Conservation (phyloP, 1,284 basidiomycete genomes). For the Pholiota adiposa region DNA sequence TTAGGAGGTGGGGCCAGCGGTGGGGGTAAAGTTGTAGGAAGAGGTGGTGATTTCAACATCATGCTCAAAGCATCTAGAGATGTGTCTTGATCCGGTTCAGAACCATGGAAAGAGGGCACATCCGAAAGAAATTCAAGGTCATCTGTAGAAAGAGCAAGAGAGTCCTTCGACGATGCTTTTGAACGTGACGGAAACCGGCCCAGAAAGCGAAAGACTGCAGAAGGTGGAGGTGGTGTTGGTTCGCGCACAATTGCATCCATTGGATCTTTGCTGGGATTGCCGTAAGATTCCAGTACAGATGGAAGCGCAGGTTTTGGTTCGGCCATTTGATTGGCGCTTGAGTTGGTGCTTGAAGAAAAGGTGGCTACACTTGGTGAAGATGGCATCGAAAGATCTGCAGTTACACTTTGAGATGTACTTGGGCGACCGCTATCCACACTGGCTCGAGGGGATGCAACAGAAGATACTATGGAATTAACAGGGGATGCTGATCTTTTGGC, state of each 20-base stretch:
- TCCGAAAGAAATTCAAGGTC: constrained; percentile 80
- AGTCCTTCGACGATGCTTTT: constrained; percentile 44
- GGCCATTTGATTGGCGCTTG: background rate
- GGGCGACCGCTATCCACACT: constrained; percentile 24
- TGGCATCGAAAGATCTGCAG: constrained; percentile 3
- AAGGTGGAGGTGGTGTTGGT: constrained; percentile 39
- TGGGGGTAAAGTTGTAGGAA: constrained; percentile 52
- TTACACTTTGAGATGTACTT: constrained; percentile 7
- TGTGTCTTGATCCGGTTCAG: constrained; percentile 40
- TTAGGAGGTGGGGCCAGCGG: constrained; percentile 48
- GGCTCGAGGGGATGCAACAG: constrained; percentile 26
- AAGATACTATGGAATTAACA: constrained; percentile 12
- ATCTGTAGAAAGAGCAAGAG: constrained; percentile 67
- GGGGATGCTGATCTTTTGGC: constrained; percentile 30
- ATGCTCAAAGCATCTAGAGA: constrained; percentile 41
- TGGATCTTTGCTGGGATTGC: constrained; percentile 4
- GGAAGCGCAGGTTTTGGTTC: constrained; percentile 5
- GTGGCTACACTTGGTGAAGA: constrained; percentile 13
- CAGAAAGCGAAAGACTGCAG: constrained; percentile 74
- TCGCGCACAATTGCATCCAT: constrained; percentile 20
- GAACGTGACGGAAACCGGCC: constrained; percentile 58
- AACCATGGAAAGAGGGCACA: constrained; percentile 61
- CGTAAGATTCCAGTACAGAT: constrained; percentile 3
- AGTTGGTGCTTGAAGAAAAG: constrained; percentile 3
- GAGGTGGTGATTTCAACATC: constrained; percentile 45